Base-by-base conservation (phyloP, 352 stramenopile genomes). In the Aphanomyces cochlioides region DNA sequence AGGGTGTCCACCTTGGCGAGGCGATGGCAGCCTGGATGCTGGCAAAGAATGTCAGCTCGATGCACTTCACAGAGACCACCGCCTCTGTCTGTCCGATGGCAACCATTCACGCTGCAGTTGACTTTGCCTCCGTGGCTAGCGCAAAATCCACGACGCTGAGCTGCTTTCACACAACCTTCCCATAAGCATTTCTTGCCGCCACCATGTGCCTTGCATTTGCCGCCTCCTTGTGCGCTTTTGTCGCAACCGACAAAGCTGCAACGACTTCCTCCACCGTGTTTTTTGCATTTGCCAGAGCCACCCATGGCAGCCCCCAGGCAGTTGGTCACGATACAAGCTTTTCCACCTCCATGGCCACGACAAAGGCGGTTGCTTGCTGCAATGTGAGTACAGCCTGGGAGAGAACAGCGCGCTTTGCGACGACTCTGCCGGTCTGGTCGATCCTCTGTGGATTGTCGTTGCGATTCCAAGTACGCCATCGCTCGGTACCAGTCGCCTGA, bases 171-270 rank as follows among this genome's bases (percentile, higher is more conserved):
- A 56, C 79, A 86, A 7, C 78, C 79, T 10, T 78, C 61, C 45
- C 73, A 40, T 19, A 70, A 71, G 39, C 64, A 70, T 36, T 70
- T 70, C 21, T 70, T 70, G 7, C 64, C 64, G 40, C 64, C 64
- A 7, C 64, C 64, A 15, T 70, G 64, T 7, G 88, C 88, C 48
- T 85, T 85, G 66, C 88, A 96, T 8, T 91, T 69, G 19, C 88
- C 88, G 12, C 83, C 79, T 7, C 88, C 88, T 61, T 96, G 88
- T 12, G 83, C 90, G 64, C 88, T 92, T 79, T 94, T 95, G 39
- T 83, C 84, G 68, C 87, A 94, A 37, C 34, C 37, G 10, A 17
- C 17, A 7, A 72, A 19, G 12, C 19, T 5, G 60, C 56, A 70
- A 6, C 67, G 56, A 13, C 38, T 34, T 67, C 85, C 85, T 15